phyloP scores from a whole-genome alignment of 2,329 filamentous ascomycete genomes.

The Sporothrix sp. region DNA sequence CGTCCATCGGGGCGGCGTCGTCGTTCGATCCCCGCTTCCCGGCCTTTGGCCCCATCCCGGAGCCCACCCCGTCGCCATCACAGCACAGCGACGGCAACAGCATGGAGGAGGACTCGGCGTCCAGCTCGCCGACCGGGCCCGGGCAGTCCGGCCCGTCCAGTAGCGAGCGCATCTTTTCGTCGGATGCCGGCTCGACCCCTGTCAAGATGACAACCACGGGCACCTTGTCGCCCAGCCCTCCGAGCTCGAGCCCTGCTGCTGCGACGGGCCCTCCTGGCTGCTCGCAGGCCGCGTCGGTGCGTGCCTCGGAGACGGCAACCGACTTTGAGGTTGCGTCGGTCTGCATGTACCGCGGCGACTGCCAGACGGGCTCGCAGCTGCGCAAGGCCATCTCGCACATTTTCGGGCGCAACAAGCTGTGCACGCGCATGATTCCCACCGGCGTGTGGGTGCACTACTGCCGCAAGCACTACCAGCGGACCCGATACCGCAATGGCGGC shows the following conservation, averaged over 20 bases:
- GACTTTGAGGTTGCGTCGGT: constrained; percentile 15
- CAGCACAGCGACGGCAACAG: constrained; percentile 18
- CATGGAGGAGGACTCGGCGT: constrained; percentile 11
- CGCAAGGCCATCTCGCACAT: constrained; percentile 74
- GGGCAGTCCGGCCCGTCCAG: not conserved
- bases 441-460: constrained; percentile 68
- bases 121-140: not conserved
- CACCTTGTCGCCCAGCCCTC: not conserved
- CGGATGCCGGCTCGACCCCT: not conserved
- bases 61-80: constrained; percentile 22
- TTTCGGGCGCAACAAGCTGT: constrained; percentile 73
- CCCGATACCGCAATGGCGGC: constrained; percentile 55
- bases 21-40: constrained; percentile 18
- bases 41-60: constrained; percentile 20
- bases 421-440: constrained; percentile 59
- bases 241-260: not conserved
- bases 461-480: constrained; percentile 73
- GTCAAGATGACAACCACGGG: not conserved
- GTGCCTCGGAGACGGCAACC: too few species aligned
- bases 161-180: not conserved
- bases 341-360: constrained; percentile 49
- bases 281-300: too few species aligned
- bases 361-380: constrained; percentile 49
- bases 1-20: constrained; percentile 20
- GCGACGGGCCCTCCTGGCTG: too few species aligned